Conservation (phyloP, 148 eudicot species). For the Rhododendron molle region DNA sequence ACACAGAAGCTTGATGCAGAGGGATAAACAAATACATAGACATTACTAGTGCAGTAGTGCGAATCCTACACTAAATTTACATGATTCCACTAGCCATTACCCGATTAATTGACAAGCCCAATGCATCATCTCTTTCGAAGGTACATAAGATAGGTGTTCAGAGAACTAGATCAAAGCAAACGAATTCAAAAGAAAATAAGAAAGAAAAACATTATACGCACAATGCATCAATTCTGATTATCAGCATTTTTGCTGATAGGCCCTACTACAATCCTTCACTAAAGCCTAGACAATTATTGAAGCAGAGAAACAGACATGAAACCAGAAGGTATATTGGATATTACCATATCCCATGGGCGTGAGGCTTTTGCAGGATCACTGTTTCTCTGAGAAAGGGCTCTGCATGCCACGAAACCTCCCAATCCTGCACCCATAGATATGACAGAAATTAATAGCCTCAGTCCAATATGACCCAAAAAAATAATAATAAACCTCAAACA, state of each 20-base stretch:
- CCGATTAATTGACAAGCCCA: not conserved
- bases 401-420: slow-evolving; percentile 94
- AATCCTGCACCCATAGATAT: slow-evolving; percentile 48
- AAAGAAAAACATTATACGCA: not conserved
- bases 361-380: slow-evolving; percentile 89
- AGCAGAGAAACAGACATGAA: slow-evolving; percentile 1
- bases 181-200: not conserved
- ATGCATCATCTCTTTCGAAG: not conserved
- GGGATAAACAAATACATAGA: not conserved
- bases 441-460: not conserved
- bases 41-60: not conserved
- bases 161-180: not conserved
- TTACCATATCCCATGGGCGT: slow-evolving; percentile 92
- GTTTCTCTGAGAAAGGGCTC: slow-evolving; percentile 88
- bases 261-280: not conserved
- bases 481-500: not conserved
- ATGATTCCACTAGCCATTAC: not conserved
- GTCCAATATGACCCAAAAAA: not conserved
- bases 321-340: not conserved
- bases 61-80: not conserved
- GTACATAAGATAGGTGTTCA: not conserved
- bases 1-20: not conserved
- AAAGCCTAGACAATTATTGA: not conserved
- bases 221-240: not conserved
- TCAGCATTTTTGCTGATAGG: not conserved